Conservation (phyloP, 805 yeast genomes). For the Candida morakotiae region DNA sequence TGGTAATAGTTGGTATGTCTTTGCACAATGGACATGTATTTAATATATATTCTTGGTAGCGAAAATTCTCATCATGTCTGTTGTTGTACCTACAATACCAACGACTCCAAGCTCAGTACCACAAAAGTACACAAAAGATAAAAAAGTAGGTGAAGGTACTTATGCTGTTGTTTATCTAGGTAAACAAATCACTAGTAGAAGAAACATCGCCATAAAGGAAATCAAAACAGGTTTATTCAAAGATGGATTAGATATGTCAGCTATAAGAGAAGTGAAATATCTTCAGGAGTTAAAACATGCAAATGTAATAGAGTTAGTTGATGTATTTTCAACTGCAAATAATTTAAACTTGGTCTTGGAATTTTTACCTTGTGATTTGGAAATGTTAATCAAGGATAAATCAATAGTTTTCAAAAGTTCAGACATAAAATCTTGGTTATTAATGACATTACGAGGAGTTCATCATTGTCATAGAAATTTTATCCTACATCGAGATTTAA, state of each 20-base stretch:
- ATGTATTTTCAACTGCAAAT: slow-evolving; percentile 69
- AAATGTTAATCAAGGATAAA: slow-evolving; percentile 80
- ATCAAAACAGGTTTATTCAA: slow-evolving; percentile 91
- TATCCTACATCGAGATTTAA: slow-evolving; percentile 87
- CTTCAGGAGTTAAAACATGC: slow-evolving; percentile 68
- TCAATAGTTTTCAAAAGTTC: slow-evolving; percentile 73
- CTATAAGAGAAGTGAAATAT: slow-evolving; percentile 88
- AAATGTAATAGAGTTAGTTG: slow-evolving; percentile 83
- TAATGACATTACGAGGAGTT: slow-evolving; percentile 91
- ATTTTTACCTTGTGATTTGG: slow-evolving; percentile 83
- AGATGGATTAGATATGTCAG: slow-evolving; percentile 97
- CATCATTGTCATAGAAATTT: slow-evolving; percentile 94
- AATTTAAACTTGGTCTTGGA: slow-evolving; percentile 86
- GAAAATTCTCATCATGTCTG: slow-evolving; percentile 4
- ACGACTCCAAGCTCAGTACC: slow-evolving; percentile 7
- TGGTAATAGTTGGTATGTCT: slow-evolving; percentile 78
- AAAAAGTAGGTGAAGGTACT: slow-evolving; percentile 97
- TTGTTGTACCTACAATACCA: slow-evolving; percentile 1
- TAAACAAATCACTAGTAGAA: slow-evolving; percentile 46
- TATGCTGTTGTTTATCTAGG: slow-evolving; percentile 96
- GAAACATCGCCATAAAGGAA: slow-evolving; percentile 87
- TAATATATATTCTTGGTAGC: background rate
- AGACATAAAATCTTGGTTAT: slow-evolving; percentile 88
- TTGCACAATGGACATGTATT: slow-evolving; percentile 82
- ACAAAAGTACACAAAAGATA: slow-evolving; percentile 48